Evolutionary conservation across 345 rosid genomes (phyloP), one percentile per base, ranked within the genome.

Genomic region (Rhizophora apiculata): DNA sequence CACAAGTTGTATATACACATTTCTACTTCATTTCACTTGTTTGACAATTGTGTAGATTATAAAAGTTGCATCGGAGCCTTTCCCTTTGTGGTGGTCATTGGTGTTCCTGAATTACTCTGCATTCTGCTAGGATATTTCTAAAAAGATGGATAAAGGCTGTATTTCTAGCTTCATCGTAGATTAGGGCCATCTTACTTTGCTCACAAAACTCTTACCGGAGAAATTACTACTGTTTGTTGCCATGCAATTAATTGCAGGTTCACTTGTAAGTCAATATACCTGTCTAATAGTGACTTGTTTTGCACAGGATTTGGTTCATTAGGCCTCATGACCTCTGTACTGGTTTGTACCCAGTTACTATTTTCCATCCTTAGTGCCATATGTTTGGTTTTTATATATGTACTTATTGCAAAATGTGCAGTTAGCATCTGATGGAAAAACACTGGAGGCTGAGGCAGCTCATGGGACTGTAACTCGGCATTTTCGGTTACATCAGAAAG

Each of bases 391-490:
- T 61, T 29, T 34, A 34, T 15, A 65, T 54, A 68, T 57, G 49
- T 34, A 30, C 3, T 29, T 57, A 67, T 60, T 68, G 56, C 53
- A 49, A 67, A 59, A 70, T 79, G 24, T 71, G 75, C 83, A 91
- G 99, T 79, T 95, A 65, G 92, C 99, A 9, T 85, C 99, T 52
- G 96, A 91, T 79, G 99, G 96, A 65, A 94, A 84, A 82, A 94
- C 97, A 59, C 75, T 91, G 20, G 99, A 94, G 82, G 91, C 98
- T 72, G 98, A 94, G 75, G 97, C 97, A 34, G 98, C 98, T 82
- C 98, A 91, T 81, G 98, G 98, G 63, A 94, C 97, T 21, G 98
- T 94, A 67, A 95, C 99, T 58, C 82, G 99, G 32, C 99, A 95
- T 88, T 95, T 80, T 74, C 87, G 96, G 72, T 78, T 91, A 58